Conservation (phyloP, 495 filamentous ascomycete species). For the Penicillium argentinense region DNA sequence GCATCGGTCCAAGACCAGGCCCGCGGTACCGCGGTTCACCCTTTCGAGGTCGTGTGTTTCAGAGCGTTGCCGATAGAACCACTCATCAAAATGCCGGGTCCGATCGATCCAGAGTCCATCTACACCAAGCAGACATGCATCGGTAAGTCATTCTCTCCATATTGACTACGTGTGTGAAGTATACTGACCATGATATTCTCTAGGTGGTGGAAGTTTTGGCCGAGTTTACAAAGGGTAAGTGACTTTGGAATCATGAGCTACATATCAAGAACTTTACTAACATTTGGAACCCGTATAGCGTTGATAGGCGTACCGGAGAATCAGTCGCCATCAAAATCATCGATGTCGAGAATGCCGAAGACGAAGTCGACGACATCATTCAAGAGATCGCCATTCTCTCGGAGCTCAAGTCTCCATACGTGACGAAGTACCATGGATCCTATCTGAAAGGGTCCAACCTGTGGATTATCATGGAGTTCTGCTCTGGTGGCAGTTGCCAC, state of each 20-base stretch:
- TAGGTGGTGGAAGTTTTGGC: slow-evolving; percentile 87
- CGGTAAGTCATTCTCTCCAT: slow-evolving; percentile 53
- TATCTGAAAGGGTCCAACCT: slow-evolving; percentile 93
- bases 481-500: slow-evolving; percentile 87
- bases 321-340: slow-evolving; percentile 95
- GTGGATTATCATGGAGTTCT: slow-evolving; percentile 98
- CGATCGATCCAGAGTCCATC: slow-evolving; percentile 77
- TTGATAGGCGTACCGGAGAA: slow-evolving; percentile 81
- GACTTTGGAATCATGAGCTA: background rate
- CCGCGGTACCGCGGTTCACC: too few relatives aligned
- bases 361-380: slow-evolving; percentile 98
- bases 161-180: background rate
- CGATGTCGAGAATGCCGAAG: slow-evolving; percentile 96
- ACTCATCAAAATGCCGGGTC: slow-evolving; percentile 37
- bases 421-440: slow-evolving; percentile 95
- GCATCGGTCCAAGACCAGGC: too few relatives aligned
- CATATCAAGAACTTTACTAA: background rate
- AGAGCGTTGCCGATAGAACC: too few relatives aligned
- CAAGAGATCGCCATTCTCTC: slow-evolving; percentile 96
- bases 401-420: slow-evolving; percentile 88
- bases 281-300: slow-evolving; percentile 44
- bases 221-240: slow-evolving; percentile 91
- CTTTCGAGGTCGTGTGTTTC: too few relatives aligned
- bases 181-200: slow-evolving; percentile 6
- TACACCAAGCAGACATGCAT: slow-evolving; percentile 95